Base-by-base conservation (phyloP, 257 asterid species). In the Lithospermum erythrorhizon region DNA sequence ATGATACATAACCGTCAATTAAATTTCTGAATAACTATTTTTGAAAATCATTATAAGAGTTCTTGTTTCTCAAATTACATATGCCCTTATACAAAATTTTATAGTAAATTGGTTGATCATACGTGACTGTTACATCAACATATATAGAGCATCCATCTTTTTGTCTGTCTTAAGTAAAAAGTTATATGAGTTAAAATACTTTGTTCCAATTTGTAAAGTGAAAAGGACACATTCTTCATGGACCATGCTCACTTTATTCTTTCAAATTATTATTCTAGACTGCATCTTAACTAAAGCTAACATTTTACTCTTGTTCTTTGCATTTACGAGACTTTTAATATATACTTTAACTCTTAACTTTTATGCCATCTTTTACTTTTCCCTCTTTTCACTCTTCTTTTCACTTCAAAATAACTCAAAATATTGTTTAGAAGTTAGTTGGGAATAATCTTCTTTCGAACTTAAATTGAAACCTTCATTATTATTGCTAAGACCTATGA, bases 301-400 rank as follows among this genome's bases (percentile, higher is more conserved):
- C 55, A 48, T 51, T 72, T 74, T 68, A 70, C 73, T 65, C 67
- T 35, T 0, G 65, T 70, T 68, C 69, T 80, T 69, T 75, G 72
- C 66, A 75, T 72, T 77, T 77, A 68, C 67, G 72, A 73, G 72
- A 62, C 70, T 72, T 62, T 65, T 64, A 55, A 58, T 65, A 60
- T 55, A 59, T 72, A 25, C 72, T 63, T 63, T 65, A 72, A 71
- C 65, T 76, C 74, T 79, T 75, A 35, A 14, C 47, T 41, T 41
- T 77, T 51, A 67, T 77, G 78, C 58, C 66, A 59, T 63, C 71
- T 70, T 22, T 53, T 22, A n/a, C 18, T 53, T 19, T 22, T 35
- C 45, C 45, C 45, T 35, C 45, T 35, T 35, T 35, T 35, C 23
- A 8, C 7, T 17, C 6, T 20, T 51, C 19, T 17, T 51, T 51